Evolutionary conservation across 768 basidiomycete species (phyloP).

Genomic region (Boletellus ananiceps): DNA sequence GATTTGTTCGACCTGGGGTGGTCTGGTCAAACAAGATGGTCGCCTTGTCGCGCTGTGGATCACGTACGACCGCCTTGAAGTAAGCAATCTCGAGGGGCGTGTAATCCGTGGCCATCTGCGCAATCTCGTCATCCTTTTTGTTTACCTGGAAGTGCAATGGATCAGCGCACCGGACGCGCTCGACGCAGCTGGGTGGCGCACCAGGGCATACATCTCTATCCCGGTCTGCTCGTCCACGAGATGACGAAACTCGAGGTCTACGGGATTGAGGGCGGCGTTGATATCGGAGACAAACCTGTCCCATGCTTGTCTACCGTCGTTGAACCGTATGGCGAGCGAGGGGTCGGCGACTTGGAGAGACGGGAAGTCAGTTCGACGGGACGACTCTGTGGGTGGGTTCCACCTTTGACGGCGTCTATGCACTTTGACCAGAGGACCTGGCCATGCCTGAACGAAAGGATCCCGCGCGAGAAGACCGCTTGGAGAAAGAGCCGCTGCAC

Average conservation of each 20-base stretch:
- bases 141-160: slow-evolving; percentile 57
- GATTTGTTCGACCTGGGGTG: slow-evolving; percentile 74
- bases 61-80: slow-evolving; percentile 75
- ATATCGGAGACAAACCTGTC: slow-evolving; percentile 53
- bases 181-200: slow-evolving; percentile 32
- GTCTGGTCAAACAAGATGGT: not conserved
- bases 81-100: slow-evolving; percentile 72
- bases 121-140: slow-evolving; percentile 71
- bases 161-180: not conserved
- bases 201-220: slow-evolving; percentile 62
- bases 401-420: slow-evolving; percentile 64
- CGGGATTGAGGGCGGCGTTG: slow-evolving; percentile 58
- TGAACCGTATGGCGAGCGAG: slow-evolving; percentile 41
- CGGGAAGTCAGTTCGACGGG: slow-evolving; percentile 1
- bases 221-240: slow-evolving; percentile 63
- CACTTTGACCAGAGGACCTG: slow-evolving; percentile 64
- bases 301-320: slow-evolving; percentile 47
- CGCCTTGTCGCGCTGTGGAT: not conserved
- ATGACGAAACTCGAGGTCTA: slow-evolving; percentile 70
- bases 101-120: slow-evolving; percentile 84
- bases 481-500: slow-evolving; percentile 78
- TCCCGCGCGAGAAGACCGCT: slow-evolving; percentile 64
- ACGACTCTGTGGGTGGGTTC: not conserved
- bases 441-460: slow-evolving; percentile 62
- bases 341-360: slow-evolving; percentile 46